Evolutionary conservation across 2,329 filamentous ascomycete species (phyloP).

Genomic region (Chalaropsis ovoidea): DNA sequence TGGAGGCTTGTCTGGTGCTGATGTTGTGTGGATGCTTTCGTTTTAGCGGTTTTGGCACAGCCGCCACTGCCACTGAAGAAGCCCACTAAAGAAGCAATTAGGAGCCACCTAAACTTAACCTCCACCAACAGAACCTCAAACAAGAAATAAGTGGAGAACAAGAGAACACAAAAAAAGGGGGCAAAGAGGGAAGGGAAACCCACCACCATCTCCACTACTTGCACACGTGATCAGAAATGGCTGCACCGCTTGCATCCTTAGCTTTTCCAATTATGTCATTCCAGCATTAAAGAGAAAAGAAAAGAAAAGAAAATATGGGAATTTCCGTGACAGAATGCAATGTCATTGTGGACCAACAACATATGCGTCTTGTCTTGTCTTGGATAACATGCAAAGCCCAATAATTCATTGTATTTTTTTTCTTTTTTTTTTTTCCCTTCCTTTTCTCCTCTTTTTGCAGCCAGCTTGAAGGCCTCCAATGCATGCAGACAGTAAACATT

Average conservation of each 20-base stretch:
- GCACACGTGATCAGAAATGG: not conserved
- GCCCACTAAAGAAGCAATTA: not conserved
- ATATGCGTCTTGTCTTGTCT: not conserved
- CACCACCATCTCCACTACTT: not conserved
- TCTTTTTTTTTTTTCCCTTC: too few relatives aligned
- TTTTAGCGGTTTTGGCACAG: not conserved
- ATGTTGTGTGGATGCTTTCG: not conserved
- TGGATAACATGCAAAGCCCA: too few relatives aligned
- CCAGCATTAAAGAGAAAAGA: too few relatives aligned
- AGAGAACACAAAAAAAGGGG: not conserved
- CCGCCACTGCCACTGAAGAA: not conserved
- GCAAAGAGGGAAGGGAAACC: not conserved
- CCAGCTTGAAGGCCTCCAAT: too few relatives aligned
- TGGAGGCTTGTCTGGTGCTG: too few relatives aligned
- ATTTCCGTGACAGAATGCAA: not conserved
- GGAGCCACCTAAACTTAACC: not conserved
- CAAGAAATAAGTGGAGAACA: not conserved
- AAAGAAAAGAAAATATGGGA: not conserved
- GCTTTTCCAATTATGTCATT: not conserved
- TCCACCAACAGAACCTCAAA: not conserved
- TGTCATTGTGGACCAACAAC: not conserved
- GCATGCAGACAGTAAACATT: too few relatives aligned
- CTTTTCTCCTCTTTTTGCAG: too few relatives aligned
- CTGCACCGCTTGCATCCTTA: not conserved
- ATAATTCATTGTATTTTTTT: too few relatives aligned